phyloP scores from a whole-genome alignment of 2,329 filamentous ascomycete species.

The Neonectria punicea region DNA sequence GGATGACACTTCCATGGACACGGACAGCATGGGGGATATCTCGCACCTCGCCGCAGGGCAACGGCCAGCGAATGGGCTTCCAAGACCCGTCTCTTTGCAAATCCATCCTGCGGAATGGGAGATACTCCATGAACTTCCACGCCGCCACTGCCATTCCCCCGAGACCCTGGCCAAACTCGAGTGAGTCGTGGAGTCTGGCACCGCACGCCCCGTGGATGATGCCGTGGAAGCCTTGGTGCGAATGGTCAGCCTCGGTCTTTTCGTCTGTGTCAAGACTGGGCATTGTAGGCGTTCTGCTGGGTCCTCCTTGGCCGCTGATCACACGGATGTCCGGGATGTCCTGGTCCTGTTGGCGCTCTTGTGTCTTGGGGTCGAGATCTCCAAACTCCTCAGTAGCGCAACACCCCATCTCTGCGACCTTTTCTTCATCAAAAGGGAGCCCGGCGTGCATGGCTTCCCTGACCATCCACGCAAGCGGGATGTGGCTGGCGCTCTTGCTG shows the following conservation, averaged over 20 bases:
- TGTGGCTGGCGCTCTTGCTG: conserved; percentile 73
- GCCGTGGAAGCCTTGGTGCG: conserved; percentile 59
- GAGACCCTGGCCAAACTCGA: conserved; percentile 72
- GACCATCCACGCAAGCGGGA: conserved; percentile 78
- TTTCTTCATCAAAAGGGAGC: conserved; percentile 74
- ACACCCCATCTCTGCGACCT: conserved; percentile 74
- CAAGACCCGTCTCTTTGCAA: conserved; percentile 77
- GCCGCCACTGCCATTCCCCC: conserved; percentile 64
- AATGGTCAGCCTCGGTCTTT: conserved; percentile 36
- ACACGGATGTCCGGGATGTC: conserved; percentile 48
- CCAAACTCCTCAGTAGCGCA: conserved; percentile 24
- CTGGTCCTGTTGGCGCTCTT: conserved; percentile 22
- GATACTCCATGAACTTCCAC: conserved; percentile 84
- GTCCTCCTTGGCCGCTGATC: conserved; percentile 33
- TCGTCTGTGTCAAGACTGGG: conserved; percentile 38
- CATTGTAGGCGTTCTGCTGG: conserved; percentile 31
- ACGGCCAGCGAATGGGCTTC: conserved; percentile 83
- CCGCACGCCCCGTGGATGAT: conserved; percentile 68
- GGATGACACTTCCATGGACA: conserved; percentile 79
- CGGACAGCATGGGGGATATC: conserved; percentile 78
- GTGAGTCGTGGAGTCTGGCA: conserved; percentile 74
- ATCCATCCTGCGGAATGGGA: conserved; percentile 86
- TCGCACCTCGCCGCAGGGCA: conserved; percentile 80
- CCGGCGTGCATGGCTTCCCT: conserved; percentile 69
- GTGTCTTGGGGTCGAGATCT: neutral